Base-by-base conservation (phyloP, 768 basidiomycete species). In the Lentinula boryana region DNA sequence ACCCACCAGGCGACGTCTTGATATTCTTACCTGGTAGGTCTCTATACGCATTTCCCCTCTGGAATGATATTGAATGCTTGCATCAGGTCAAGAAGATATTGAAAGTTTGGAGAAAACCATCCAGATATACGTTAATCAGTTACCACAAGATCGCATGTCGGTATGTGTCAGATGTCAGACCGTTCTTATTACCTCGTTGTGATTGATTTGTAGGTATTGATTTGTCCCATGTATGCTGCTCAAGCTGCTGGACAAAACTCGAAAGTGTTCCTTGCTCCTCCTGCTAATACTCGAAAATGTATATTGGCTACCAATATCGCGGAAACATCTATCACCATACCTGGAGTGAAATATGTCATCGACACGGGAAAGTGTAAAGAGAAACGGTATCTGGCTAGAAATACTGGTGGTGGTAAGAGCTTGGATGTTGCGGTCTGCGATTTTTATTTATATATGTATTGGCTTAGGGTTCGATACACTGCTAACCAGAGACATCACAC, bases 231-330 rank as follows among this genome's bases (percentile, higher is more conserved):
- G 77, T 98, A 89, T 69, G 92, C 95, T 36, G 85, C 92, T 5
- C 85, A 98, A 63, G 86, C 92, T 7, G 83, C 87, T 27, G 76
- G 78, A 10, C 84, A 89, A 63, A 95, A 97, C 73, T 74, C 84
- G 48, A 85, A 85, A 68, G 91, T 91, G 51, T 98, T 98, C 72
- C 68, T 73, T 0, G 74, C 84, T 1, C 74, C 91, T 0, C 85
- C 89, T 13, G 69, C 82, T 1, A 81, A 85, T 56, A 84, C 83
- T 1, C 84, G 97, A 60, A 95, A 98, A 73, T 91, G 95, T 73
- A 93, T 99, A 63, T 78, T 99, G 41, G 89, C 97, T 1, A 99
- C 97, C 16, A 99, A 98, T 72, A 95, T 99, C 61, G 97, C 97
- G 10, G 97, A 99, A 73, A 98, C 97, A 0, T 93, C 91, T 12